Evolutionary conservation across 345 rosid genomes (phyloP).

Genomic region (Lumnitzera littorea): DNA sequence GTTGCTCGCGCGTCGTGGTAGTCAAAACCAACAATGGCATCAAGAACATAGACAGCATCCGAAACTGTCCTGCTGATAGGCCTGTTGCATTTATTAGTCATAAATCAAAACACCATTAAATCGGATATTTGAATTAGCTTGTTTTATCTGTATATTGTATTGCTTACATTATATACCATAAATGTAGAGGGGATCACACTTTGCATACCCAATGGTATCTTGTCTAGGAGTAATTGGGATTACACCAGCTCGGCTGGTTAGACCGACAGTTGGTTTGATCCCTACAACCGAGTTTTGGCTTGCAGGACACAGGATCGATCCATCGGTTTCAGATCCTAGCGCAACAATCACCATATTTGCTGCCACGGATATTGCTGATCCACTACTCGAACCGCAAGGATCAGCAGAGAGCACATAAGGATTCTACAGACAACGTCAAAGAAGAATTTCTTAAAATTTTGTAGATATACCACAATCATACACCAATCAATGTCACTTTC

Average conservation of each 20-base stretch:
- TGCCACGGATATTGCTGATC: conserved; percentile 12
- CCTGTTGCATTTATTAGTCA: conserved; percentile 12
- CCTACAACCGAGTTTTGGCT: conserved; percentile 57
- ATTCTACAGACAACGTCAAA: conserved; percentile 11
- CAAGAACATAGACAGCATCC: conserved; percentile 53
- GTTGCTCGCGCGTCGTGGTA: conserved; percentile 31
- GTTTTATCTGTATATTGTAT: no score
- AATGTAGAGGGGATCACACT: neutral
- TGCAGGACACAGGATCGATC: conserved; percentile 62
- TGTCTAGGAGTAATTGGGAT: conserved; percentile 56
- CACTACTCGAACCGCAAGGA: conserved; percentile 18
- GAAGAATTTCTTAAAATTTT: neutral
- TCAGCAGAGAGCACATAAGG: conserved; percentile 15
- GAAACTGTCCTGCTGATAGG: conserved; percentile 56
- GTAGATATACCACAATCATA: neutral
- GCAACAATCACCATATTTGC: conserved; percentile 35
- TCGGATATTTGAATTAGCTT: no score
- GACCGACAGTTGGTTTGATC: conserved; percentile 67
- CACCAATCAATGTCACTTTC: no score
- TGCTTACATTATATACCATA: no score
- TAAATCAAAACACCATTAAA: no score
- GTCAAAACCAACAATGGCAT: conserved; percentile 52
- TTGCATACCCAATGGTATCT: conserved; percentile 51
- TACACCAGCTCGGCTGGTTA: conserved; percentile 76
- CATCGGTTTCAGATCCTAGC: conserved; percentile 71